A percentile compares a stretch with the other conserved stretches of the same genome.
These are phyloP conservation scores for Sugiyamaella pinicola DNA, from an alignment of 1,139 yeast genomes.

Conservation along the genomic window DNA sequence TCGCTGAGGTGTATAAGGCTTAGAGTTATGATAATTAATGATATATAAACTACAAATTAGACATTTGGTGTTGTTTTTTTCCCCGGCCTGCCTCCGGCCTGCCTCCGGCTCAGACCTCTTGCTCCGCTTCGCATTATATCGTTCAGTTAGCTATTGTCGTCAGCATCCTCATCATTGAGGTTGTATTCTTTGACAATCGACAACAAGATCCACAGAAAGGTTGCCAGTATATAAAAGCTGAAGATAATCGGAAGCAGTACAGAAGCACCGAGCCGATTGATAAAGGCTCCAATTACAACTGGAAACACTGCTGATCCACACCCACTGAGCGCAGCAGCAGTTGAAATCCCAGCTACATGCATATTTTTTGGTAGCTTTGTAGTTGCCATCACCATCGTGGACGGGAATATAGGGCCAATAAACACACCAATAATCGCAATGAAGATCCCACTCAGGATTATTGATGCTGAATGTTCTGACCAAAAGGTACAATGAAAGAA, in stretches of 20 bases:
- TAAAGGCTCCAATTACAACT: constrained; percentile 57
- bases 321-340: constrained; percentile 75
- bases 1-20: constrained; percentile 40
- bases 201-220: constrained; percentile 25
- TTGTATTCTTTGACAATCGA: constrained; percentile 13
- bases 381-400: constrained; percentile 66
- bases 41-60: constrained; percentile 1
- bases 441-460: constrained; percentile 28
- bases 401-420: constrained; percentile 79
- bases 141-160: not conserved
- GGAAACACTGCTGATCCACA: constrained; percentile 74
- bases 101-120: too few relatives aligned
- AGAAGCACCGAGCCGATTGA: constrained; percentile 33
- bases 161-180: not conserved
- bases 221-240: constrained; percentile 24
- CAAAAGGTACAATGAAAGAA: constrained; percentile 33
- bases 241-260: constrained; percentile 28
- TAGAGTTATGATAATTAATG: not conserved
- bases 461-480: constrained; percentile 19
- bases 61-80: not conserved
- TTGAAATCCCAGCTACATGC: constrained; percentile 70
- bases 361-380: constrained; percentile 59
- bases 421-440: constrained; percentile 62
- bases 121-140: too few relatives aligned
- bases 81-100: not conserved